Conservation (phyloP, 306 rosid genomes). For the Styphnolobium japonicum region DNA sequence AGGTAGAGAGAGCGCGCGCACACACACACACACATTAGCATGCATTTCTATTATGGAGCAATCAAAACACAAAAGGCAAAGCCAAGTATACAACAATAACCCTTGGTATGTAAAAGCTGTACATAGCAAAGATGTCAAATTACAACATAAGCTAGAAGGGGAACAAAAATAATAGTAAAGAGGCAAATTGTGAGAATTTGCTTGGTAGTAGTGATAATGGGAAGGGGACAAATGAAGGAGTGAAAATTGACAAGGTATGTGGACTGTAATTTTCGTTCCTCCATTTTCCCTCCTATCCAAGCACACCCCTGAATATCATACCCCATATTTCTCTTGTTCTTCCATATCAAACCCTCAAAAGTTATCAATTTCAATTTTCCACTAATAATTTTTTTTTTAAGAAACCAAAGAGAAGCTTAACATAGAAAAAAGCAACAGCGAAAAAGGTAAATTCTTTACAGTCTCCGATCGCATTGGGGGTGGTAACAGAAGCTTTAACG, state of each 20-base stretch:
- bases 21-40: too few species aligned
- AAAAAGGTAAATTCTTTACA: slow-evolving; percentile 37
- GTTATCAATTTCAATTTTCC: background rate
- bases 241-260: slow-evolving; percentile 13
- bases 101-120: background rate
- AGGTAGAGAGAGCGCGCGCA: too few species aligned
- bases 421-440: background rate
- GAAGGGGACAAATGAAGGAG: background rate
- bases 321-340: background rate
- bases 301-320: background rate
- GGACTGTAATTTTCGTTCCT: background rate
- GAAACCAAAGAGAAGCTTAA: background rate
- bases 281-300: background rate
- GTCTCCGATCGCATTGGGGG: slow-evolving; percentile 74
- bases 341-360: background rate
- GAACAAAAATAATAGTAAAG: too few species aligned
- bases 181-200: background rate
- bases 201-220: background rate
- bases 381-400: background rate
- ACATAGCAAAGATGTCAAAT: background rate
- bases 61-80: background rate
- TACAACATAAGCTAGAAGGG: background rate
- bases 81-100: background rate
- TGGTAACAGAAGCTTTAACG: slow-evolving; percentile 67
- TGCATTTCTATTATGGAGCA: background rate